phyloP scores from a whole-genome alignment of 2,329 filamentous ascomycete species.

The Pyrenochaeta sp. region DNA sequence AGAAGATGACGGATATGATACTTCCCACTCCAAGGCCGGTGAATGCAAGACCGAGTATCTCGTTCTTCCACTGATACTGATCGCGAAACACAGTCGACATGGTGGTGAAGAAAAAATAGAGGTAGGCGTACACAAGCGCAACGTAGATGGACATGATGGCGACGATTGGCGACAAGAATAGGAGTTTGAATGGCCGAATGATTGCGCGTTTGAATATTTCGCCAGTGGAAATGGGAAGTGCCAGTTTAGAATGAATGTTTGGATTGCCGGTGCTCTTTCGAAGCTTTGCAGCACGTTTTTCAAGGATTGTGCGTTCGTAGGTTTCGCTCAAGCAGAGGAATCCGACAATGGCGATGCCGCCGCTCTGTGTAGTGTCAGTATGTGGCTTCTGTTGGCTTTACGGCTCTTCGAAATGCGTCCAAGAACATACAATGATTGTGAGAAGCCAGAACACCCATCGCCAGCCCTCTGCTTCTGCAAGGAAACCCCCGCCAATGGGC shows the following conservation, averaged over 20 bases:
- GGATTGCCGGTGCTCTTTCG: too few relatives aligned
- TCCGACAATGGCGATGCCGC: too few relatives aligned
- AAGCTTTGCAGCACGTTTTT: too few relatives aligned
- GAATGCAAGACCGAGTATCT: conserved; percentile 17
- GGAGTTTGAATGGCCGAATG: too few relatives aligned
- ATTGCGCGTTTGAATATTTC: too few relatives aligned
- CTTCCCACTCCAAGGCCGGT: conserved; percentile 18
- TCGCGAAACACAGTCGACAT: conserved; percentile 21
- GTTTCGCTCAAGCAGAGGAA: too few relatives aligned
- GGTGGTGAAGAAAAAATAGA: conserved; percentile 31
- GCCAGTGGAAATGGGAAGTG: too few relatives aligned
- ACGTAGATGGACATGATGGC: conserved; percentile 7
- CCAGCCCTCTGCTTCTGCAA: conserved; percentile 17
- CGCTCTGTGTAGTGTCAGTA: too few relatives aligned
- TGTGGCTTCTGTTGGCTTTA: too few relatives aligned
- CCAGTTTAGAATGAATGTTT: too few relatives aligned
- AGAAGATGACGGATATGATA: conserved; percentile 19
- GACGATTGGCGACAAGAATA: conserved; percentile 9
- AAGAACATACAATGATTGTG: not conserved
- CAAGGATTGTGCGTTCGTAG: too few relatives aligned
- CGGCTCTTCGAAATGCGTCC: not conserved
- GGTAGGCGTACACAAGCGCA: conserved; percentile 20
- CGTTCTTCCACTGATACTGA: conserved; percentile 16
- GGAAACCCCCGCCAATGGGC: conserved; percentile 19
- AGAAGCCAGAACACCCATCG: conserved; percentile 9